Evolutionary conservation across 164 flowering plant species (phyloP), one percentile per base, ranked within the genome.

Genomic region (Litsea cubeba): DNA sequence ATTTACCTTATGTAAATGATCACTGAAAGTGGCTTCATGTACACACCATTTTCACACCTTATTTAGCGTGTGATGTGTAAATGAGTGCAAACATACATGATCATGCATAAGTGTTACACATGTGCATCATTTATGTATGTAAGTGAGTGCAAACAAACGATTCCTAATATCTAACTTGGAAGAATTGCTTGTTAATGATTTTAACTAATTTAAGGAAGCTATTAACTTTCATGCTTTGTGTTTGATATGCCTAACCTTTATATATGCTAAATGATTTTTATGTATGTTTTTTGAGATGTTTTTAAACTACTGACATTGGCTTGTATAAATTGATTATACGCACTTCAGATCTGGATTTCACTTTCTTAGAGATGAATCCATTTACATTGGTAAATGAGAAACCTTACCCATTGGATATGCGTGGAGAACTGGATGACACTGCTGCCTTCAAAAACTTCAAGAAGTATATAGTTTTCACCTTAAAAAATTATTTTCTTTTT

Each of bases 351-450:
- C 85, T 95, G 74, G 99, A 95, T 88, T 93, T 95, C 87, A 91
- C 91, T 57, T 95, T 95, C 88, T 79, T 95, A 23, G 99, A 95
- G 88, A 95, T 95, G 99, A 95, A 95, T 81, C 99, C 99, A 51
- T 95, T 95, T 76, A 84, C 98, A 49, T 77, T 95, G 81, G 93
- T 95, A 69, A 83, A 95, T 74, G 97, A 97, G 74, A 87, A 92
- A 87, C 99, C 99, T 40, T 95, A 93, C 87, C 99, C 99, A 26
- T 79, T 95, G 84, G 99, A 95, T 75, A 95, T 95, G 99, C 90
- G 99, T 78, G 99, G 98, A 78, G 99, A 95, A 81, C 87, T 95
- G 70, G 99, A 95, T 79, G 99, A 95, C 72, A 93, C 99, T 82
- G 98, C 99, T 81, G 83, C 98, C 60, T 95, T 95, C 84, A 95